Evolutionary conservation across 2,329 filamentous ascomycete species (phyloP).

Genomic region (Cladophialophora psammophila): DNA sequence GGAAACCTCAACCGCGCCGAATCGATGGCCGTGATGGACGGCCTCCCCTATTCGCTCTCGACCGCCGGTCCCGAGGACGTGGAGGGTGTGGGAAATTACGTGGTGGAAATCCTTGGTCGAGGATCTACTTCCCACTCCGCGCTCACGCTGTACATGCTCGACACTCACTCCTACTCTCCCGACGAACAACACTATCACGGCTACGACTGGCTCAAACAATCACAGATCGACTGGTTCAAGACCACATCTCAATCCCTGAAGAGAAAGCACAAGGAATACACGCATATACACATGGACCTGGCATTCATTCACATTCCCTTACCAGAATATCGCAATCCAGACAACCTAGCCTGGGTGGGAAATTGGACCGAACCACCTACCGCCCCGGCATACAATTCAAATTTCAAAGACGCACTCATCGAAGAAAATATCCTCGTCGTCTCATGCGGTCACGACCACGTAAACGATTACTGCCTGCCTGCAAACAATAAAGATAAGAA

Average conservation of each 20-base stretch:
- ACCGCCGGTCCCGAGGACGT: slow-evolving; percentile 80
- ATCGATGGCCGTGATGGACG: slow-evolving; percentile 86
- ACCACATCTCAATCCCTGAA: slow-evolving; percentile 76
- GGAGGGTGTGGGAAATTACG: slow-evolving; percentile 94
- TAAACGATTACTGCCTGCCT: slow-evolving; percentile 93
- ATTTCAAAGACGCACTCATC: slow-evolving; percentile 89
- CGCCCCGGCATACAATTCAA: slow-evolving; percentile 85
- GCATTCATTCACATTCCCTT: slow-evolving; percentile 98
- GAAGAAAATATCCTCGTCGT: slow-evolving; percentile 86
- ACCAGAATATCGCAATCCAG: slow-evolving; percentile 77
- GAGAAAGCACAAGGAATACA: slow-evolving; percentile 81
- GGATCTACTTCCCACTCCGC: slow-evolving; percentile 84
- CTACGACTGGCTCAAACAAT: slow-evolving; percentile 96
- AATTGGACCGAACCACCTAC: slow-evolving; percentile 83
- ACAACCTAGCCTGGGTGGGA: slow-evolving; percentile 67
- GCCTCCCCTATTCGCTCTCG: slow-evolving; percentile 89
- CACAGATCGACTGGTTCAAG: slow-evolving; percentile 94
- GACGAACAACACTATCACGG: slow-evolving; percentile 88
- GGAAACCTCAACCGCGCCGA: slow-evolving; percentile 75
- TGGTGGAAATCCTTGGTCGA: slow-evolving; percentile 84
- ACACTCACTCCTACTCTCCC: slow-evolving; percentile 90
- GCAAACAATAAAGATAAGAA: slow-evolving; percentile 58
- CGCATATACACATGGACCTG: slow-evolving; percentile 91
- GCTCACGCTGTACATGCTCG: slow-evolving; percentile 90
- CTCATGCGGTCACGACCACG: slow-evolving; percentile 94